Evolutionary conservation across 345 rosid species (phyloP), one percentile per base, ranked within the genome.

Genomic region (Eucalyptus lansdowneana): DNA sequence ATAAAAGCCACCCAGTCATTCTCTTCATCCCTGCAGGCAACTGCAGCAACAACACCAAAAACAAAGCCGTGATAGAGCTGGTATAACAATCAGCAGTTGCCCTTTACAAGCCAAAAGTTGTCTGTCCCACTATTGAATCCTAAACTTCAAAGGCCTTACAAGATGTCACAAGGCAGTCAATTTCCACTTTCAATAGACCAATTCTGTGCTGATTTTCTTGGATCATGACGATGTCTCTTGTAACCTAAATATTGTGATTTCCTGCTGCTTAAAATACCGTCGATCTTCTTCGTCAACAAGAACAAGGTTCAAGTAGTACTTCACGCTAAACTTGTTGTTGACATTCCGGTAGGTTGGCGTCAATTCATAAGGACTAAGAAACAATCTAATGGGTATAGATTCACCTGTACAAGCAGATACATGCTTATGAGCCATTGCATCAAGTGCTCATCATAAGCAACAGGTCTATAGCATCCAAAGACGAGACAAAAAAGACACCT

Each of bases 281-380:
- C 99, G 96, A 89, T 97, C 99, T 93, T 98, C 99, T 93, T 98
- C 99, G 90, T 97, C 99, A 5, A 98, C 97, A 88, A 98, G 94
- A 85, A 98, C 99, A 80, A 98, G 98, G 91, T 98, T 98, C 96
- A 98, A 93, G 92, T 94, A 97, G 87, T 98, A 97, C 92, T 98
- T 98, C 89, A 97, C 99, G 25, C 98, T 98, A 92, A 97, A 98
- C 92, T 98, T 98, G 96, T 98, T 97, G 96, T 98, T 98, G 51
- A 98, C 96, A 93, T 97, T 98, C 91, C 95, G 94, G 91, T 97
- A 95, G 3, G 99, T 97, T 69, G 99, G 99, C 14, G 99, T 97
- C 93, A 98, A 92, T 89, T 98, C 99, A 31, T 97, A 98, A 6
- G 99, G 99, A 87, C 97, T 95, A 88, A 98, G 96, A 90, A 98